phyloP scores from a whole-genome alignment of 257 asterid genomes.

The Penstemon barbatus region DNA sequence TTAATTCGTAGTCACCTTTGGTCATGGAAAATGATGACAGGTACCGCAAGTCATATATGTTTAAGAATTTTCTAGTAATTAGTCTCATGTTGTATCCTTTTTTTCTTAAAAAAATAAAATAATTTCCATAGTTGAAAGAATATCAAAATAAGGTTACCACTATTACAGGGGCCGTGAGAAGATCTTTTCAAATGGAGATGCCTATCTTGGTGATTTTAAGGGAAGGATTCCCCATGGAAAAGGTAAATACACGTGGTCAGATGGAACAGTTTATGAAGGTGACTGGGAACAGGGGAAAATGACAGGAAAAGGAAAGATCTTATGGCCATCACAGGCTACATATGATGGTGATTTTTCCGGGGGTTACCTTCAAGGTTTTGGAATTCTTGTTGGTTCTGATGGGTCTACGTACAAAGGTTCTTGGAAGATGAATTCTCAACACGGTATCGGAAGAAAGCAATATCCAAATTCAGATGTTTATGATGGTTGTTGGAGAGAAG shows the following conservation, averaged over 20 bases:
- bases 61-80: background rate
- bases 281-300: slow-evolving; percentile 91
- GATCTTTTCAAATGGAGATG: slow-evolving; percentile 74
- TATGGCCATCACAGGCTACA: slow-evolving; percentile 73
- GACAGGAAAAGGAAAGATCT: slow-evolving; percentile 85
- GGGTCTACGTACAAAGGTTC: slow-evolving; percentile 79
- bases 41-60: slow-evolving; percentile 25
- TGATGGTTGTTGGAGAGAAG: slow-evolving; percentile 96
- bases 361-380: slow-evolving; percentile 82
- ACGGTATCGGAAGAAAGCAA: slow-evolving; percentile 85
- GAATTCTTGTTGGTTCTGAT: slow-evolving; percentile 66
- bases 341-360: slow-evolving; percentile 93
- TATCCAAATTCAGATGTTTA: slow-evolving; percentile 78
- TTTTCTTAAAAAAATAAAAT: too few relatives aligned
- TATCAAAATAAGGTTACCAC: slow-evolving; percentile 26
- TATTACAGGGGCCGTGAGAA: slow-evolving; percentile 51
- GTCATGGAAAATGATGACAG: slow-evolving; percentile 49
- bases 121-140: background rate
- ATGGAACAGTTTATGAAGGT: slow-evolving; percentile 85
- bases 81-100: background rate
- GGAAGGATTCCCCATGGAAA: slow-evolving; percentile 68
- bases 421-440: slow-evolving; percentile 86
- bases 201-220: slow-evolving; percentile 58
- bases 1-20: slow-evolving; percentile 20
- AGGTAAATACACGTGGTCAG: slow-evolving; percentile 85